Evolutionary conservation across 139 green algal species (phyloP), one percentile per base, ranked within the genome.

Genomic region (Yamagishiella unicocca): DNA sequence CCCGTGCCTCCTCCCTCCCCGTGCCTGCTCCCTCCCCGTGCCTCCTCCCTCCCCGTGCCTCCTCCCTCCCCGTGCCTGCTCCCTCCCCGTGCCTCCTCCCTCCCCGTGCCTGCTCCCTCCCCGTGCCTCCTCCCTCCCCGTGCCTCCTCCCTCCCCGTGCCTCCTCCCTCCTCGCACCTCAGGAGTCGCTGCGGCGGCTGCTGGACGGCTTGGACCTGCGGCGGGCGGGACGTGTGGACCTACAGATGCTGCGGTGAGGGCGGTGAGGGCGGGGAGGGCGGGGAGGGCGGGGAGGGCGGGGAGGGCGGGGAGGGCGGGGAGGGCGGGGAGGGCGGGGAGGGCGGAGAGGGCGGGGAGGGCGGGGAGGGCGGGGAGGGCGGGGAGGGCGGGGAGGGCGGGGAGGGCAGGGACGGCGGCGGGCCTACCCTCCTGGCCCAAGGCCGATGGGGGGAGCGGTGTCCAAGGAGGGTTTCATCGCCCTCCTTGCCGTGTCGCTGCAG

Each of bases 191-290:
- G 53, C 33, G 55, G 1, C 50, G 46, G 2, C 10, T 85, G 55
- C 61, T 75, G 0, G 40, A 62, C n/a, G 61, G 40, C 8, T 43
- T 85, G 61, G 79, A 85, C 40, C 61, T 85, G 79, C 58, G 62
- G 27, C 58, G 79, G 43, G 22, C 43, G 79, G 79, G 79, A 0
- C 40, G 62, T 1, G 79, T 85, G 42, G 79, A 85, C 7, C 19
- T 85, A 61, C 79, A 85, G 61, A 46, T 76, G 61, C 79, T 85
- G 38, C n/a, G 79, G 79, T 85, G 43, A 31, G 78, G 6, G 53
- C 7, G 1, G 72, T 2, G 31, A 22, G 22, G 72, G 43, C 3
- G 2, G 37, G 38, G 68, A 19, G 38, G 17, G 68, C 40, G 43
- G 38, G 2, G 10, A 5, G 38, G 2, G 19, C 10, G 71, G 43